Conservation (phyloP, 768 basidiomycete genomes). For the Lentinula lateritia region DNA sequence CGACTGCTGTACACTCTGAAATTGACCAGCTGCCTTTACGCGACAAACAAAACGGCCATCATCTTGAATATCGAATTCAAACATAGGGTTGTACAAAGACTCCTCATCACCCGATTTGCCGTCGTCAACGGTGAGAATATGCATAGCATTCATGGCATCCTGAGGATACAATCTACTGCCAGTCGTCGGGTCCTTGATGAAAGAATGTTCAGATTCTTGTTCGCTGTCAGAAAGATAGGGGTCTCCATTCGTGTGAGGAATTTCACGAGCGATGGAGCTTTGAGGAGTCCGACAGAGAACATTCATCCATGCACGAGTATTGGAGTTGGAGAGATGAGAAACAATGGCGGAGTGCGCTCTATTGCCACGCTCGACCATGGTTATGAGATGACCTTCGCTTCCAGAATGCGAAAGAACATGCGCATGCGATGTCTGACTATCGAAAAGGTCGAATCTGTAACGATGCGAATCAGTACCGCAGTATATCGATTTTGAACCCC, state of each 20-base stretch:
- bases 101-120: conserved; percentile 6
- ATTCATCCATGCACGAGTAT: conserved; percentile 44
- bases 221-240: conserved; percentile 46
- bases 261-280: conserved; percentile 39
- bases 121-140: conserved; percentile 39
- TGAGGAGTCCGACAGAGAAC: conserved; percentile 30
- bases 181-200: conserved; percentile 58
- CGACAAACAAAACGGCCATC: conserved; percentile 39
- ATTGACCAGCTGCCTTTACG: conserved; percentile 39
- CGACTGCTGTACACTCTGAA: conserved; percentile 19
- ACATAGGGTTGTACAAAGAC: conserved; percentile 22
- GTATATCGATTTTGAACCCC: conserved; percentile 9
- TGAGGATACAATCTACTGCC: conserved; percentile 52
- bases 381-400: conserved; percentile 47
- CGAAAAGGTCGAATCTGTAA: conserved; percentile 53
- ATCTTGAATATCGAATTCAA: conserved; percentile 33
- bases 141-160: conserved; percentile 53
- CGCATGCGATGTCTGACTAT: conserved; percentile 57
- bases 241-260: conserved; percentile 32
- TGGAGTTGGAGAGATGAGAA: conserved; percentile 32
- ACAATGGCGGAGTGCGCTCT: conserved; percentile 50
- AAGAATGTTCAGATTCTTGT: conserved; percentile 26
- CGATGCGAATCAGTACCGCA: not conserved
- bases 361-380: conserved; percentile 59
- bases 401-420: conserved; percentile 46